phyloP scores from a whole-genome alignment of 2,329 filamentous ascomycete genomes.

The Phyllosticta ampelicida region DNA sequence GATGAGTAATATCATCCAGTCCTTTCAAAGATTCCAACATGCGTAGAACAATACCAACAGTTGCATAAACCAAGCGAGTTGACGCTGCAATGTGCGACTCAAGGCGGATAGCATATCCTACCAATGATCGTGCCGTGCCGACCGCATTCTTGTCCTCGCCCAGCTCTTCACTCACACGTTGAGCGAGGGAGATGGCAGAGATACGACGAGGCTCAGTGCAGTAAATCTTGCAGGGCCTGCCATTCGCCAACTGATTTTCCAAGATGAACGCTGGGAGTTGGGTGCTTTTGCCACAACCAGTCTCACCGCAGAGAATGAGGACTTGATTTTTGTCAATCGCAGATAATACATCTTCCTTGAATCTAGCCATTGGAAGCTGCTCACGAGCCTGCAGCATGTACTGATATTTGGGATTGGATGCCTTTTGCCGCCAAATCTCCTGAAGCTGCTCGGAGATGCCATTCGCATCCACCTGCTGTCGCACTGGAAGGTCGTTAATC shows the following conservation, averaged over 20 bases:
- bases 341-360: conserved; percentile 64
- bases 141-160: conserved; percentile 75
- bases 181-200: conserved; percentile 86
- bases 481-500: background rate
- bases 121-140: conserved; percentile 70
- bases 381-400: conserved; percentile 68
- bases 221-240: conserved; percentile 79
- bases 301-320: conserved; percentile 91
- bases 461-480: conserved; percentile 12
- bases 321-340: conserved; percentile 73
- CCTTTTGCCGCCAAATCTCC: conserved; percentile 43
- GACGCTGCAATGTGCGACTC: conserved; percentile 76
- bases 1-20: conserved; percentile 78
- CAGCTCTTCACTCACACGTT: conserved; percentile 87
- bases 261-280: conserved; percentile 92
- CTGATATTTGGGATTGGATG: conserved; percentile 50
- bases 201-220: conserved; percentile 94
- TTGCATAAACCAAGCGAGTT: conserved; percentile 83
- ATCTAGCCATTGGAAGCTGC: conserved; percentile 83
- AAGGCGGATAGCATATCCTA: conserved; percentile 88
- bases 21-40: conserved; percentile 90
- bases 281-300: conserved; percentile 93
- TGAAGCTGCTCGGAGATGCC: conserved; percentile 32
- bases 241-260: conserved; percentile 74
- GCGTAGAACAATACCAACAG: conserved; percentile 83